A percentile compares a stretch with the other conserved stretches of the same genome.
These are phyloP conservation scores for Tricholoma matsutake DNA, from an alignment of 768 basidiomycete genomes.

Conservation along the genomic window DNA sequence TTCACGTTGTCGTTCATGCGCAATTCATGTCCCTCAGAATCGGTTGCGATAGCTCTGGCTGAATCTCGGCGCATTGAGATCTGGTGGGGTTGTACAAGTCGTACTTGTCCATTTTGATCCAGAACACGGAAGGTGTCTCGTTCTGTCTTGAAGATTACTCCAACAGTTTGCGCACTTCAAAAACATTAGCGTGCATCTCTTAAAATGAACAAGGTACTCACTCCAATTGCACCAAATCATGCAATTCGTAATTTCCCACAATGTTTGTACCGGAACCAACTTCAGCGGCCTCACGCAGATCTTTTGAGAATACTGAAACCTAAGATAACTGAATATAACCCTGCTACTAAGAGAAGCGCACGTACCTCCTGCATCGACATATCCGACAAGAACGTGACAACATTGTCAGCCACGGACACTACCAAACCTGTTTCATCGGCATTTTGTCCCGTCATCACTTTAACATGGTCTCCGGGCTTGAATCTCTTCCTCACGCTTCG, in stretches of 20 bases:
- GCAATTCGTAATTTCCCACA: constrained; percentile 91
- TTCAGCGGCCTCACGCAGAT: constrained; percentile 95
- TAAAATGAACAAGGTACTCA: constrained; percentile 35
- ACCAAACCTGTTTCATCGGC: constrained; percentile 95
- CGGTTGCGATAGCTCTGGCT: constrained; percentile 79
- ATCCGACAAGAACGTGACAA: constrained; percentile 96
- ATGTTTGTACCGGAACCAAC: constrained; percentile 89
- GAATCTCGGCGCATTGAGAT: constrained; percentile 90
- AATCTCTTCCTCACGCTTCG: constrained; percentile 92
- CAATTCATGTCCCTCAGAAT: constrained; percentile 85
- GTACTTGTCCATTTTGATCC: constrained; percentile 89
- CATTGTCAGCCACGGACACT: constrained; percentile 84
- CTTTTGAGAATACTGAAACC: constrained; percentile 97
- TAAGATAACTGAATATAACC: constrained; percentile 25
- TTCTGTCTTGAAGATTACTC: constrained; percentile 97
- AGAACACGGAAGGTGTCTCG: constrained; percentile 94
- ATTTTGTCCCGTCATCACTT: constrained; percentile 95
- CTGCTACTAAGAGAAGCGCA: background rate
- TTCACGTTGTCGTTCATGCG: constrained; percentile 89
- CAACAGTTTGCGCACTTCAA: constrained; percentile 82
- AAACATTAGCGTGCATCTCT: constrained; percentile 10
- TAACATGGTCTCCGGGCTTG: constrained; percentile 97
- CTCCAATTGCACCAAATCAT: constrained; percentile 97
- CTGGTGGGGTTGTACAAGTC: constrained; percentile 89
- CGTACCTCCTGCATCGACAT: constrained; percentile 92